Evolutionary conservation across 2,329 filamentous ascomycete genomes (phyloP).

Genomic region (Nemania diffusa): DNA sequence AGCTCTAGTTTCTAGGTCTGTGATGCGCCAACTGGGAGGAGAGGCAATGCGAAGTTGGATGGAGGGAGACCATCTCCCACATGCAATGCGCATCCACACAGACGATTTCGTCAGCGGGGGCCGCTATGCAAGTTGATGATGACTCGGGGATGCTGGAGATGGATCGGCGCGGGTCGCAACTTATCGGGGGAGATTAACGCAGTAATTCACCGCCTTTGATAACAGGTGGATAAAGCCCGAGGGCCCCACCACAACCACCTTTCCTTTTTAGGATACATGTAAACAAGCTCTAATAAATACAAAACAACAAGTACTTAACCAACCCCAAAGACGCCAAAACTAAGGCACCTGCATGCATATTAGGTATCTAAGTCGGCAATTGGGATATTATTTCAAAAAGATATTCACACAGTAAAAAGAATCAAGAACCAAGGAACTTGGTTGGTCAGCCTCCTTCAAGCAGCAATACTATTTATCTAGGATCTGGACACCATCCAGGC

Average conservation of each 20-base stretch:
- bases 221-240: background rate
- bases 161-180: background rate
- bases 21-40: background rate
- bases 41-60: background rate
- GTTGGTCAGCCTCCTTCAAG: background rate
- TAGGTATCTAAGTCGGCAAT: background rate
- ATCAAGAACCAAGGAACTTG: background rate
- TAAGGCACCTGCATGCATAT: background rate
- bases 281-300: constrained; percentile 50
- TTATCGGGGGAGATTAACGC: background rate
- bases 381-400: background rate
- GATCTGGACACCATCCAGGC: background rate
- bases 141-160: background rate
- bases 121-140: background rate
- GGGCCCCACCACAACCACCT: constrained; percentile 17
- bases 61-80: constrained; percentile 13
- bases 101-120: constrained; percentile 33
- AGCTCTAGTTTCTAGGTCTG: background rate
- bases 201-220: background rate
- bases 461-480: background rate
- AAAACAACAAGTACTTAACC: background rate
- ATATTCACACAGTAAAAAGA: too few relatives aligned
- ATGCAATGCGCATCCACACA: constrained; percentile 3
- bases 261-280: constrained; percentile 51
- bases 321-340: background rate